Conservation (phyloP, 1,284 basidiomycete genomes). For the Austropuccinia psidii region DNA sequence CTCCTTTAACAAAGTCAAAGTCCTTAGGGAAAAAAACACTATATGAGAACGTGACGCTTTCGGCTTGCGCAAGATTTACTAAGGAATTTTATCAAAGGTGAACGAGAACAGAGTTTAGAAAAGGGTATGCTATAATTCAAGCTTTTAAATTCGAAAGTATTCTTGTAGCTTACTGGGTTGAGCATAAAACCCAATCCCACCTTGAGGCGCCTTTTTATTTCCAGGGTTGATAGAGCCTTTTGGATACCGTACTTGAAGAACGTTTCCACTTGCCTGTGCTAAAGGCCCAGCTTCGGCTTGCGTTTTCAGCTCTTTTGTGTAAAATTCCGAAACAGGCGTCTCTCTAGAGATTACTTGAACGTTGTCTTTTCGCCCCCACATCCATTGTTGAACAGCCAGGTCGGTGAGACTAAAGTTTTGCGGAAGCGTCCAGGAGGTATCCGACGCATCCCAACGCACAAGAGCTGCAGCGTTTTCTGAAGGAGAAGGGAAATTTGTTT, state of each 20-base stretch:
- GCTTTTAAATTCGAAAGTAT: neutral
- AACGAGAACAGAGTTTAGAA: too few relatives aligned
- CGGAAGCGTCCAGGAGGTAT: neutral
- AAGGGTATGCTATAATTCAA: too few relatives aligned
- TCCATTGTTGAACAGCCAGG: neutral
- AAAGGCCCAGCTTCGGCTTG: too few relatives aligned
- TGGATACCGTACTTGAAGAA: slow-evolving; percentile 12
- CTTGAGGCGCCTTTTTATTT: neutral
- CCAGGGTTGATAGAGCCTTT: slow-evolving; percentile 1
- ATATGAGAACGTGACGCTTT: slow-evolving; percentile 50
- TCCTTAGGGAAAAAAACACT: slow-evolving; percentile 47
- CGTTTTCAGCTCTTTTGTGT: too few relatives aligned
- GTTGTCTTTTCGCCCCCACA: neutral
- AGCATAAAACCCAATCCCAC: neutral
- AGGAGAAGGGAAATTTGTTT: too few relatives aligned
- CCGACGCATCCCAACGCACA: too few relatives aligned
- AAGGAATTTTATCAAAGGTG: slow-evolving; percentile 45
- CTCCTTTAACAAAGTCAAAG: slow-evolving; percentile 49
- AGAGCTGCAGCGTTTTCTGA: too few relatives aligned
- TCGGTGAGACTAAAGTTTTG: neutral
- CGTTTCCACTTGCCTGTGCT: neutral
- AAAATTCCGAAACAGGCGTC: neutral
- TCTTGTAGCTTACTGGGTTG: neutral
- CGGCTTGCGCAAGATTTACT: slow-evolving; percentile 44
- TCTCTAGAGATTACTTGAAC: neutral